Evolutionary conservation across 116 monocot genomes (phyloP).

Genomic region (Phalaenopsis hybrid): DNA sequence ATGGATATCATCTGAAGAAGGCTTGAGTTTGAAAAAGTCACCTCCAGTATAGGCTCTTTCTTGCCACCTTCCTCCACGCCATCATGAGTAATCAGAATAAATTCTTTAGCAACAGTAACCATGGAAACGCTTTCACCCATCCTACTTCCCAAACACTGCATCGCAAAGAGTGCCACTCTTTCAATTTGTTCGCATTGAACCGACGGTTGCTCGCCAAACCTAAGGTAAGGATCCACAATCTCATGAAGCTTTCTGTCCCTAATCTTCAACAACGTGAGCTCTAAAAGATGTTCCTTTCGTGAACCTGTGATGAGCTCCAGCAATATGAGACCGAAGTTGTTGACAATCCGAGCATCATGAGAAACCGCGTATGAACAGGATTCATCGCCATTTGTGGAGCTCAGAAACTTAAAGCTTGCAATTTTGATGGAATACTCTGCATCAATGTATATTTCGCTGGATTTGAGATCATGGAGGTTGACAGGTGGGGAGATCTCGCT

Average conservation of each 20-base stretch:
- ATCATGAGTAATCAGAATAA: slow-evolving; percentile 28
- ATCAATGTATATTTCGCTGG: slow-evolving; percentile 50
- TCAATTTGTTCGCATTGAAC: slow-evolving; percentile 48
- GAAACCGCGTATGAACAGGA: slow-evolving; percentile 16
- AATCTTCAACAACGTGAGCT: slow-evolving; percentile 32
- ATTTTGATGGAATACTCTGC: slow-evolving; percentile 46
- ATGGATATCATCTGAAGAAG: slow-evolving; percentile 83
- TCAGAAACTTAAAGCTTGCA: slow-evolving; percentile 43
- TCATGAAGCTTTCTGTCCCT: slow-evolving; percentile 47
- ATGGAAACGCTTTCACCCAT: slow-evolving; percentile 25
- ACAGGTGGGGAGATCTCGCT: slow-evolving; percentile 38
- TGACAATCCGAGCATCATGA: slow-evolving; percentile 26
- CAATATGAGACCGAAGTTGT: slow-evolving; percentile 53
- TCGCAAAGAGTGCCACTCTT: slow-evolving; percentile 39
- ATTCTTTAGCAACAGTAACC: slow-evolving; percentile 49
- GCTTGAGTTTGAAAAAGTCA: slow-evolving; percentile 76
- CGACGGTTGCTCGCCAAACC: slow-evolving; percentile 22
- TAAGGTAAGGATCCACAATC: slow-evolving; percentile 58
- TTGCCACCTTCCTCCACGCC: slow-evolving; percentile 22
- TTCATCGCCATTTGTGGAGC: slow-evolving; percentile 6
- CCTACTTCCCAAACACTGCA: slow-evolving; percentile 33
- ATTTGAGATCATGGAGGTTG: slow-evolving; percentile 41
- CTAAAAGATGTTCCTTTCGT: slow-evolving; percentile 21
- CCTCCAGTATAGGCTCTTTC: slow-evolving; percentile 37
- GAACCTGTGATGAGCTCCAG: slow-evolving; percentile 61